A percentile compares a stretch with the other conserved stretches of the same genome.
These are phyloP conservation scores for Alternaria dauci DNA, from an alignment of 2,329 filamentous ascomycete species.

Conservation along the genomic window DNA sequence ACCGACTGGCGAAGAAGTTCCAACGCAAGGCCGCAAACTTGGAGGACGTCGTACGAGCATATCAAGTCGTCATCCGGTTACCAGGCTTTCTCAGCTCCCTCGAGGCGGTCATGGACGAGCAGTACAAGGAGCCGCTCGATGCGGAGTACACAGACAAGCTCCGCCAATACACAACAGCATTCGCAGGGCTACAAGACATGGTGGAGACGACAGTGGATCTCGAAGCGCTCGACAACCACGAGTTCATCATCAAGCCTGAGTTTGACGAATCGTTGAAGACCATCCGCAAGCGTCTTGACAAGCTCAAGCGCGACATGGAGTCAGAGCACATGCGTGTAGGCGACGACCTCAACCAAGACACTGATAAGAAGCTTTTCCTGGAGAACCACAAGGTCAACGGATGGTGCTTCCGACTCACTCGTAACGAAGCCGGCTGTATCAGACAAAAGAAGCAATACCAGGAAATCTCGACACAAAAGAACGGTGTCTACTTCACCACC, in stretches of 20 bases:
- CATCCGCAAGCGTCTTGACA: conserved; percentile 92
- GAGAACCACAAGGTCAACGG: conserved; percentile 96
- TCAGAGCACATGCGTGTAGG: conserved; percentile 79
- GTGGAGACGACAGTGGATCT: conserved; percentile 98
- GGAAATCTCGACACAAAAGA: conserved; percentile 98
- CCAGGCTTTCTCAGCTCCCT: conserved; percentile 89
- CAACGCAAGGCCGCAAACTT: conserved; percentile 89
- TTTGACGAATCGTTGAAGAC: conserved; percentile 88
- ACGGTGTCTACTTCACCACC: conserved; percentile 98
- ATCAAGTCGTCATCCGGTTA: conserved; percentile 91
- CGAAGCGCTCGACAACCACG: conserved; percentile 92
- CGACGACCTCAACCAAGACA: conserved; percentile 84
- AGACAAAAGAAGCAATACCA: conserved; percentile 89
- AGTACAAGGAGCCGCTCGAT: conserved; percentile 87
- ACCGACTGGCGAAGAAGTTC: conserved; percentile 92
- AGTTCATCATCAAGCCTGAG: conserved; percentile 98
- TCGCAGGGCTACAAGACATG: conserved; percentile 93
- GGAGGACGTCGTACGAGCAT: conserved; percentile 94
- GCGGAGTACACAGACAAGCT: conserved; percentile 87
- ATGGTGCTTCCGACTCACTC: conserved; percentile 93
- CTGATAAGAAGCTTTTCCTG: conserved; percentile 98
- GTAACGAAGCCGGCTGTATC: conserved; percentile 90
- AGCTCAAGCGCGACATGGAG: conserved; percentile 81
- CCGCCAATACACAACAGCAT: conserved; percentile 73
- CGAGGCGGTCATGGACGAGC: conserved; percentile 93